These are phyloP conservation scores for Osmanthus fragrans DNA, from an alignment of 257 asterid genomes.

Conservation along the genomic window DNA sequence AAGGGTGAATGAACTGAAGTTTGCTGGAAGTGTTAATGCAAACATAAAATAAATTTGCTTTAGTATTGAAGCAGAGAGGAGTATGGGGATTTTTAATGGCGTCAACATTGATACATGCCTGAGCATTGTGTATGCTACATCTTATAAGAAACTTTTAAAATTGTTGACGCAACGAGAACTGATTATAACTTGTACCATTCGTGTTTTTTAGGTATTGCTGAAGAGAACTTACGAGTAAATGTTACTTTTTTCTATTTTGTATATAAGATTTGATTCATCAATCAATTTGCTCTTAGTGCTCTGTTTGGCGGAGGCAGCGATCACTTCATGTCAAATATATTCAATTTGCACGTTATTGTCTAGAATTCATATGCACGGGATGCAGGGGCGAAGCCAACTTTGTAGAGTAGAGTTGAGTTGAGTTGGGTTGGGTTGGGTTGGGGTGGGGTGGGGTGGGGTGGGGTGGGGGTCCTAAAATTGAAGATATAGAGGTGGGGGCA, in stretches of 20 bases:
- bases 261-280: neutral
- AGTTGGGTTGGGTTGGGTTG: too few relatives aligned
- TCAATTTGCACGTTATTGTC: too few relatives aligned
- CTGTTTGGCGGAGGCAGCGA: too few relatives aligned
- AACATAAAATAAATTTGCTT: neutral
- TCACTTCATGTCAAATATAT: too few relatives aligned
- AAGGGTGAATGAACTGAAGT: conserved; percentile 52
- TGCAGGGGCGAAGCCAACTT: too few relatives aligned
- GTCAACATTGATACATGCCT: neutral
- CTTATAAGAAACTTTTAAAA: neutral
- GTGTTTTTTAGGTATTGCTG: neutral
- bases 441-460: too few relatives aligned
- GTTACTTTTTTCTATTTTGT: too few relatives aligned
- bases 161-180: neutral
- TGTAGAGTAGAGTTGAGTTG: too few relatives aligned
- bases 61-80: neutral
- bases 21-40: conserved; percentile 35
- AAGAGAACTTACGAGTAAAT: neutral
- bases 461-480: too few relatives aligned
- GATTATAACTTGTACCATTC: neutral
- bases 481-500: too few relatives aligned
- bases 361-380: too few relatives aligned
- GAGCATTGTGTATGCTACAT: neutral
- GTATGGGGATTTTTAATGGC: neutral
- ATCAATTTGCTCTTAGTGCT: too few relatives aligned